Conservation (phyloP, 495 filamentous ascomycete genomes). For the Podospora pseudocomata region DNA sequence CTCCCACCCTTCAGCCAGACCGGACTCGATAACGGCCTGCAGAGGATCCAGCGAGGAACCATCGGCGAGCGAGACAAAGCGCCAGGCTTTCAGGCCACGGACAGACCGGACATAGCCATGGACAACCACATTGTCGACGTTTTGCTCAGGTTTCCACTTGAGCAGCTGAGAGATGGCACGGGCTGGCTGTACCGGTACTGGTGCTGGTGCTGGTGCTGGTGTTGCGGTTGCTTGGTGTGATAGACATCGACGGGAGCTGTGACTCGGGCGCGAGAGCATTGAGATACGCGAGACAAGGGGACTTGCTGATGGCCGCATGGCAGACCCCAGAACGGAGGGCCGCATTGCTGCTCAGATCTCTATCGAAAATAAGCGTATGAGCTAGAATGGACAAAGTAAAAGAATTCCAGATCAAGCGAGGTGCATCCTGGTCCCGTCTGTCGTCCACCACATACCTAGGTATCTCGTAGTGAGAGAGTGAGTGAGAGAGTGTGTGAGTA, state of each 20-base stretch:
- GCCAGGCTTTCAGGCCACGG: conserved; percentile 62
- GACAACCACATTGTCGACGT: conserved; percentile 44
- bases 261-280: background rate
- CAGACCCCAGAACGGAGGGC: conserved; percentile 16
- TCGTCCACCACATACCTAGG: background rate
- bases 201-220: background rate
- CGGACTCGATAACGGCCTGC: conserved; percentile 76
- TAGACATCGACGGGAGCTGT: conserved; percentile 18
- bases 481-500: too few species aligned
- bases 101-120: conserved; percentile 74
- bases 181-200: background rate
- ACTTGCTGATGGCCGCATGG: conserved; percentile 14
- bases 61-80: conserved; percentile 84
- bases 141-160: conserved; percentile 29
- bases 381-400: background rate
- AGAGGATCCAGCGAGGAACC: conserved; percentile 75
- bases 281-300: conserved; percentile 15
- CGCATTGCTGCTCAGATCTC: conserved; percentile 16
- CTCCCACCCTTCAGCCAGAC: conserved; percentile 73
- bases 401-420: background rate
- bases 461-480: too few species aligned
- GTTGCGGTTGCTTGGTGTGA: conserved; percentile 16
- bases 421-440: background rate
- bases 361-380: background rate
- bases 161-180: conserved; percentile 31